Evolutionary conservation across 257 asterid species (phyloP).

Genomic region (Marsdenia floribunda): DNA sequence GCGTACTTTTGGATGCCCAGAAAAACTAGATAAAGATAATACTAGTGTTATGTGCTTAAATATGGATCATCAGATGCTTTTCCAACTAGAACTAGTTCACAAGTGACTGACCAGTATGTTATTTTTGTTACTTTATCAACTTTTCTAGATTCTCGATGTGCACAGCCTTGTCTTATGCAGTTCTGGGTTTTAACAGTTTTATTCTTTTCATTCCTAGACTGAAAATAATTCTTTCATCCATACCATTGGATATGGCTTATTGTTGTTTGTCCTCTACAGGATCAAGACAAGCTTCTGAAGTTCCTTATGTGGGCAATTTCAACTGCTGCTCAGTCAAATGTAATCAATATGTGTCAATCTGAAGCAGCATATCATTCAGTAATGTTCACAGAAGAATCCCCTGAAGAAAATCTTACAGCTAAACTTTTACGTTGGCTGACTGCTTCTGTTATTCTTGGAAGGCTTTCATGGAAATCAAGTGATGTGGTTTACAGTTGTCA

Average conservation of each 20-base stretch:
- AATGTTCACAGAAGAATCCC: conserved; percentile 27
- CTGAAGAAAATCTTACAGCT: conserved; percentile 48
- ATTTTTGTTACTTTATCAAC: background rate
- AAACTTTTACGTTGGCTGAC: conserved; percentile 86
- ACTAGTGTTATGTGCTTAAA: background rate
- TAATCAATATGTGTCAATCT: conserved; percentile 23
- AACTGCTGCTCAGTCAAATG: conserved; percentile 49
- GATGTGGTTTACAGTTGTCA: conserved; percentile 20
- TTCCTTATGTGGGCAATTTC: conserved; percentile 70
- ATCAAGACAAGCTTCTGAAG: conserved; percentile 44
- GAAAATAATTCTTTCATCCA: too few species aligned
- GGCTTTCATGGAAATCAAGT: conserved; percentile 36
- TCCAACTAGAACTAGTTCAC: background rate
- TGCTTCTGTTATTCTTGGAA: conserved; percentile 73
- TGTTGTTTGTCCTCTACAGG: conserved; percentile 38
- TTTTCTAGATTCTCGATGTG: background rate
- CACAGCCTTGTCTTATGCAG: background rate
- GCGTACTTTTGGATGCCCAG: background rate
- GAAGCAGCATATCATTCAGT: conserved; percentile 25
- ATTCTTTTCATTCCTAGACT: background rate
- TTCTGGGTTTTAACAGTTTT: background rate
- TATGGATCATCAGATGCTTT: background rate
- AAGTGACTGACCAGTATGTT: background rate
- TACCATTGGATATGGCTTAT: background rate
- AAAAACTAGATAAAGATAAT: background rate